Percentiles rank a stretch among this genome's conserved stretches.
phyloP scores from a whole-genome alignment of 139 green algal genomes.

The Haematococcus sp. region DNA sequence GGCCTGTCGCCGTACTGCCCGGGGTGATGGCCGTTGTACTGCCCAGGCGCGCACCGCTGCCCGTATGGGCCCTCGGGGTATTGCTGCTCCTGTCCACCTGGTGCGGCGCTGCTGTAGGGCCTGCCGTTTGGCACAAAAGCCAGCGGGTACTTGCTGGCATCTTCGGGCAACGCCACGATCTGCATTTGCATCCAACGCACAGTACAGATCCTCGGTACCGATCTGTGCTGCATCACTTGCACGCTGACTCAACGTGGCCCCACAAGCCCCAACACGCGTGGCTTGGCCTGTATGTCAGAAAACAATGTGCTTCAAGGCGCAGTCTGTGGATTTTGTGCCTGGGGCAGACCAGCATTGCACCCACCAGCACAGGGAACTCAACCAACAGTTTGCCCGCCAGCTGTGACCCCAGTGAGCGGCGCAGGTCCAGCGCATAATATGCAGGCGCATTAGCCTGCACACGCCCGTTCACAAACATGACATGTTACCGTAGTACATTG shows the following conservation, averaged over 20 bases:
- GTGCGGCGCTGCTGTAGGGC: not conserved
- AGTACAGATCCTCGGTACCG: not conserved
- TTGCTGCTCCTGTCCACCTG: not conserved
- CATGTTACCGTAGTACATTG: not conserved
- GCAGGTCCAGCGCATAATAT: conserved; percentile 42
- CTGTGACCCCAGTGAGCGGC: conserved; percentile 23
- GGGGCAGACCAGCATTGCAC: not conserved
- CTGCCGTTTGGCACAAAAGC: not conserved
- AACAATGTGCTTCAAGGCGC: not conserved
- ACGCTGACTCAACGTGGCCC: too few relatives aligned
- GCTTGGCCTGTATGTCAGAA: not conserved
- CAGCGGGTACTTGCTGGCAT: not conserved
- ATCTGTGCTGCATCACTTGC: not conserved
- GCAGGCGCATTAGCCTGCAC: conserved; percentile 40
- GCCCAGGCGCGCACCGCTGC: not conserved
- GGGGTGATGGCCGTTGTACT: not conserved
- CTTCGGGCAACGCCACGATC: conserved; percentile 8
- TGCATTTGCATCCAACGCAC: not conserved
- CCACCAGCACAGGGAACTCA: conserved; percentile 47
- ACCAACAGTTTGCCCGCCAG: conserved; percentile 44
- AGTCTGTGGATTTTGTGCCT: not conserved
- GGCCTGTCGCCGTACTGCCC: not conserved
- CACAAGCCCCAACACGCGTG: too few relatives aligned
- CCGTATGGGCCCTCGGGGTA: not conserved
- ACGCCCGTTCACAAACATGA: not conserved